Conservation (phyloP, 2,329 filamentous ascomycete species). For the Xylaria sp. region DNA sequence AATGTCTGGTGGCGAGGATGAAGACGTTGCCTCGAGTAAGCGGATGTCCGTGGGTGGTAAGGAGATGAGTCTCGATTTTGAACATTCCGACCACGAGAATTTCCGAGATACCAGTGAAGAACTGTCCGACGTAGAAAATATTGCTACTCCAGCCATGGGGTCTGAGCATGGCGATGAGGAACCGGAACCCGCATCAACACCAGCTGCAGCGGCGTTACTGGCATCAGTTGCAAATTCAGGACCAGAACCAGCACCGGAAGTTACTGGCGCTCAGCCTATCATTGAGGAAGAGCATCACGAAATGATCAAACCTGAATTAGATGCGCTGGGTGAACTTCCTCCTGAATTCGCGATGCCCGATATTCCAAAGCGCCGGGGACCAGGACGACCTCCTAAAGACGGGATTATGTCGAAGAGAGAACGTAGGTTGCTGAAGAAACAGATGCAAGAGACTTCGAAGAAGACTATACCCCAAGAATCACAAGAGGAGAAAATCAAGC, state of each 20-base stretch:
- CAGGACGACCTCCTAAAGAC: constrained; percentile 84
- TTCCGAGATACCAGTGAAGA: constrained; percentile 67
- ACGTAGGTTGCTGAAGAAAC: constrained; percentile 71
- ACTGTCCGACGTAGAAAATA: constrained; percentile 58
- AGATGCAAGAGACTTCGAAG: constrained; percentile 62
- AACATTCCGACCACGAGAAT: constrained; percentile 69
- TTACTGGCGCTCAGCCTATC: constrained; percentile 22
- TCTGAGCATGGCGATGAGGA: constrained; percentile 49
- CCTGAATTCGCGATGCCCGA: constrained; percentile 54
- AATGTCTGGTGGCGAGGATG: constrained; percentile 65
- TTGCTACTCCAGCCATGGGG: constrained; percentile 52
- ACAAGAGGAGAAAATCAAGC: constrained; percentile 65
- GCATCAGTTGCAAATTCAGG: constrained; percentile 1
- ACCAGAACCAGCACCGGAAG: constrained; percentile 8
- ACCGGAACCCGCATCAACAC: constrained; percentile 38
- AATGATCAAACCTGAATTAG: constrained; percentile 28
- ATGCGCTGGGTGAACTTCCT: constrained; percentile 35
- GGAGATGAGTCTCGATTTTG: constrained; percentile 80
- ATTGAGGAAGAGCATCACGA: constrained; percentile 23
- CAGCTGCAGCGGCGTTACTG: constrained; percentile 37
- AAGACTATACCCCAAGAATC: constrained; percentile 62
- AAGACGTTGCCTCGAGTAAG: constrained; percentile 61
- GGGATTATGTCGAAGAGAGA: constrained; percentile 86
- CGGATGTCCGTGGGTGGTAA: constrained; percentile 68
- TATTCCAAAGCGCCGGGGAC: constrained; percentile 75